Conservation (phyloP, 768 basidiomycete genomes). For the Pleurotus djamor region DNA sequence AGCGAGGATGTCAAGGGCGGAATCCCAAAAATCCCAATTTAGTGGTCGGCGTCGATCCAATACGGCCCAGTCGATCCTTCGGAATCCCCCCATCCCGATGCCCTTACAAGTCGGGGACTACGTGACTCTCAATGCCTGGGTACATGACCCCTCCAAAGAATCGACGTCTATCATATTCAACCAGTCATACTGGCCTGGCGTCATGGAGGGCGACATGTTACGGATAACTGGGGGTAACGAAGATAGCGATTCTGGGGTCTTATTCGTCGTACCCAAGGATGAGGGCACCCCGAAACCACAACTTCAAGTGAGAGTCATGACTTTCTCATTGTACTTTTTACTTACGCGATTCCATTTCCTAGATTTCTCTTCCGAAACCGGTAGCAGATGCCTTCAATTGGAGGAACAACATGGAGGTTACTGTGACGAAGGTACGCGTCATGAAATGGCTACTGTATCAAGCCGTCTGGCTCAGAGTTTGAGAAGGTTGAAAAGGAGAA, state of each 20-base stretch:
- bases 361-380: slow-evolving; percentile 77
- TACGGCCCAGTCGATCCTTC: slow-evolving; percentile 66
- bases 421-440: slow-evolving; percentile 58
- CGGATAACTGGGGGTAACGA: slow-evolving; percentile 41
- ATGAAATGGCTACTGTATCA: background rate
- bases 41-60: slow-evolving; percentile 65
- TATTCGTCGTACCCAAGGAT: slow-evolving; percentile 69
- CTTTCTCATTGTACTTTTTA: background rate
- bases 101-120: slow-evolving; percentile 63
- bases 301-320: slow-evolving; percentile 49
- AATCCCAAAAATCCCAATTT: slow-evolving; percentile 56
- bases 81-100: slow-evolving; percentile 31
- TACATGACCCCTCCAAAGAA: slow-evolving; percentile 62
- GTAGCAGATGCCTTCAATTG: slow-evolving; percentile 71
- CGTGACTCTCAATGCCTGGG: slow-evolving; percentile 68
- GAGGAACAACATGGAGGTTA: slow-evolving; percentile 72
- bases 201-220: slow-evolving; percentile 73
- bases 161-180: slow-evolving; percentile 63
- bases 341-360: slow-evolving; percentile 1
- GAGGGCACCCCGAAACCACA: slow-evolving; percentile 60
- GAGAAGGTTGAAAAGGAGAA: slow-evolving; percentile 63
- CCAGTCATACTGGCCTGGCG: slow-evolving; percentile 75
- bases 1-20: slow-evolving; percentile 59
- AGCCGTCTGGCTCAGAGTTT: slow-evolving; percentile 9
- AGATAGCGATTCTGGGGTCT: slow-evolving; percentile 37